Conservation (phyloP, 257 asterid species). For the Solanum tarapatanum region DNA sequence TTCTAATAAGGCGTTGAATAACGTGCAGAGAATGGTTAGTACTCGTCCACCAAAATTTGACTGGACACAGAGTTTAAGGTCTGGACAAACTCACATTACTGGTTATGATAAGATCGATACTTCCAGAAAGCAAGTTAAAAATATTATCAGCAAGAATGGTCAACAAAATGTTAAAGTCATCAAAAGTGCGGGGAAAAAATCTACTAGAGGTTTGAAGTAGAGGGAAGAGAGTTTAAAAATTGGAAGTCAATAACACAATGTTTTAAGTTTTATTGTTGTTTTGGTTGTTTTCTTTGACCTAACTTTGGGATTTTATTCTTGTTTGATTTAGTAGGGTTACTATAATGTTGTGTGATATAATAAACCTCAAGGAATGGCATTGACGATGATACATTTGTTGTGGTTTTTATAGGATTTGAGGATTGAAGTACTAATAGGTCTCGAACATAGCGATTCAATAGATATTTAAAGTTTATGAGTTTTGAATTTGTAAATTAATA, state of each 20-base stretch:
- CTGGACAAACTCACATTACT: slow-evolving; percentile 4
- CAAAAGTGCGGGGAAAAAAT: neutral
- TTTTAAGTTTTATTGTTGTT: neutral
- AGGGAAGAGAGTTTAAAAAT: neutral
- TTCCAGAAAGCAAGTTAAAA: neutral
- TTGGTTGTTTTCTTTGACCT: neutral
- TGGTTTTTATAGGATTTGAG: neutral
- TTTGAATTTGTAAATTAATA: neutral
- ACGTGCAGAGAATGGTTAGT: neutral
- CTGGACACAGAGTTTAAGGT: slow-evolving; percentile 50
- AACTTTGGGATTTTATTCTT: neutral
- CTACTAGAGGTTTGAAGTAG: neutral
- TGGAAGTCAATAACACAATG: slow-evolving; percentile 2
- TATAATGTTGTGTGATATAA: neutral
- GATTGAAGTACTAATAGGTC: neutral
- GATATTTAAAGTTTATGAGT: neutral
- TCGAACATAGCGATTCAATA: neutral
- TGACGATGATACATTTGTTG: neutral
- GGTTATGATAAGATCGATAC: neutral
- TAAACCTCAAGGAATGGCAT: neutral
- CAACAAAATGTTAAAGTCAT: neutral
- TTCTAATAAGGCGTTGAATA: neutral
- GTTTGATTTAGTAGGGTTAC: neutral
- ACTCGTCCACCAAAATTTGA: slow-evolving; percentile 20
- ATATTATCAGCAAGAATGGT: neutral